phyloP scores from a whole-genome alignment of 2,329 filamentous ascomycete genomes.

The Talaromyces sp. region DNA sequence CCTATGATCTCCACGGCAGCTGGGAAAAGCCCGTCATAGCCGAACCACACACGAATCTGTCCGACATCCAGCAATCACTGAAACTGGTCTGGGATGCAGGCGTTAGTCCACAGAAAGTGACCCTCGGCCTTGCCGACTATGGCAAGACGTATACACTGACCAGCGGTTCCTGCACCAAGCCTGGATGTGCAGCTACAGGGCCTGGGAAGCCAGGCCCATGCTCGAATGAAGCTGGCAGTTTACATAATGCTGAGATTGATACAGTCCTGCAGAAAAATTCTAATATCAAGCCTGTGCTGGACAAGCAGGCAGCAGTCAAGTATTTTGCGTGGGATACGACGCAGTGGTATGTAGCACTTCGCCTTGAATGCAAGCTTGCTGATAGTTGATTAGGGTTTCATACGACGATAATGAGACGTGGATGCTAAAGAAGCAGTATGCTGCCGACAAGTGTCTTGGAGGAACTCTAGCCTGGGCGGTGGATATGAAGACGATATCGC shows the following conservation, averaged over 20 bases:
- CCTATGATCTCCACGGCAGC: constrained; percentile 25
- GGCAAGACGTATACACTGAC: constrained; percentile 20
- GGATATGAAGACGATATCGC: constrained; percentile 7
- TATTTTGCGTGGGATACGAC: constrained; percentile 13
- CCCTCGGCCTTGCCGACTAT: constrained; percentile 26
- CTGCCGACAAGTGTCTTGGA: constrained; percentile 25
- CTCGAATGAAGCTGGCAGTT: constrained; percentile 16
- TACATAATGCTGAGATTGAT: constrained; percentile 21
- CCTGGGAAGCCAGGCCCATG: constrained; percentile 17
- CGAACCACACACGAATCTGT: constrained; percentile 9
- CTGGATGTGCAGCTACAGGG: constrained; percentile 16
- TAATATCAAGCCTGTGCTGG: constrained; percentile 11
- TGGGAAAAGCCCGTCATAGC: constrained; percentile 9
- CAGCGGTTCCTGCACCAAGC: constrained; percentile 19
- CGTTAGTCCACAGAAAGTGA: constrained; percentile 21
- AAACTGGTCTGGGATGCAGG: constrained; percentile 23
- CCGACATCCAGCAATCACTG: constrained; percentile 13
- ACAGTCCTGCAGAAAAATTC: constrained; percentile 16
- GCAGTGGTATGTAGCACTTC: constrained; percentile 6
- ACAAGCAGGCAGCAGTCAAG: constrained; percentile 17
- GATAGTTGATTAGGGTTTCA: constrained; percentile 15
- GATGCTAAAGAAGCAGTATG: constrained; percentile 30
- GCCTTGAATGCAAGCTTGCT: neutral
- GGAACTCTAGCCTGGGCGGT: constrained; percentile 23
- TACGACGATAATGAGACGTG: constrained; percentile 35